Evolutionary conservation across 345 rosid species (phyloP).

Genomic region (Streptanthus diversifolius): DNA sequence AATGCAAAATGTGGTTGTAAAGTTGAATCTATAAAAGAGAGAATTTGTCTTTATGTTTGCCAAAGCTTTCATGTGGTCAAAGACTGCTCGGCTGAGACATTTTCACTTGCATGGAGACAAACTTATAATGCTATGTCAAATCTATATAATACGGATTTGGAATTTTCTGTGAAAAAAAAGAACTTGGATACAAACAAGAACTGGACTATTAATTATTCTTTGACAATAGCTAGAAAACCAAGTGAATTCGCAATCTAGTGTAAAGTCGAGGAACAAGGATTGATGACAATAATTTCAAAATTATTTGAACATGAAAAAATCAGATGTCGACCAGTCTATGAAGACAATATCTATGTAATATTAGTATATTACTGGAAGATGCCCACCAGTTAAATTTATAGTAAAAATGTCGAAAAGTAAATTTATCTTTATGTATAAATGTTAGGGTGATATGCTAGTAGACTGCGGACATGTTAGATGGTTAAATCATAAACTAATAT

Average conservation of each 20-base stretch:
- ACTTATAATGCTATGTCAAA: constrained; percentile 16
- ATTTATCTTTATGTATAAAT: neutral
- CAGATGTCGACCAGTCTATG: neutral
- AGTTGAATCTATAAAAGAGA: constrained; percentile 28
- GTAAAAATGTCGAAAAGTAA: neutral
- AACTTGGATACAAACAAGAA: constrained; percentile 18
- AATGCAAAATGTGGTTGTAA: constrained; percentile 16
- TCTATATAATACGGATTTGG: constrained; percentile 17
- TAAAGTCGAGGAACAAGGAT: neutral
- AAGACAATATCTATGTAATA: neutral
- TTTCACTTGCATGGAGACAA: constrained; percentile 31
- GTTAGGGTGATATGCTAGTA: neutral
- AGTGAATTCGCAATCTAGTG: constrained; percentile 17
- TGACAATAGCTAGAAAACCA: constrained; percentile 29
- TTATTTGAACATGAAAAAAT: neutral
- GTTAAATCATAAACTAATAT: neutral
- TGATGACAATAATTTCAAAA: neutral
- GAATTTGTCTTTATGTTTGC: constrained; percentile 32
- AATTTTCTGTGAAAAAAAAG: neutral
- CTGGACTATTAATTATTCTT: constrained; percentile 22
- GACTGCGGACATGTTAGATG: constrained; percentile 1
- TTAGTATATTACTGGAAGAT: neutral
- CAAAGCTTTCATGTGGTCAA: constrained; percentile 28
- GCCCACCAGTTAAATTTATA: neutral
- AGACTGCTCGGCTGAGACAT: constrained; percentile 24